These are phyloP conservation scores for Balansia obtecta DNA, from an alignment of 2,329 filamentous ascomycete species.

Conservation along the genomic window DNA sequence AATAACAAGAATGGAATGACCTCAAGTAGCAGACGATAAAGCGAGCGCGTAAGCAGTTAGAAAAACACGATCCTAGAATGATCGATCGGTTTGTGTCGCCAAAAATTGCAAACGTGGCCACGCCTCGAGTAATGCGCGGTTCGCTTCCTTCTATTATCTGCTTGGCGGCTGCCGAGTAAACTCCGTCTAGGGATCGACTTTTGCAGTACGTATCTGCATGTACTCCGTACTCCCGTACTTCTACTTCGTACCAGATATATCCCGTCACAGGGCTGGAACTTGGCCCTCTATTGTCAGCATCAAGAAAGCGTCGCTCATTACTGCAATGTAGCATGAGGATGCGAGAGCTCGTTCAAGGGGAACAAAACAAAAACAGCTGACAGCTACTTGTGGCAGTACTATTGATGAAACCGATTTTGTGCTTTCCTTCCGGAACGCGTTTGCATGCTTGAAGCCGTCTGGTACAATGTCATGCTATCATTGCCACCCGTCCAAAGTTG, in stretches of 20 bases:
- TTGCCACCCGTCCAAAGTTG: too few relatives aligned
- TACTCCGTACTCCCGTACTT: too few relatives aligned
- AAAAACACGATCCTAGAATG: too few relatives aligned
- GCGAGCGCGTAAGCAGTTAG: too few relatives aligned
- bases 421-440: background rate
- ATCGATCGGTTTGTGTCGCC: too few relatives aligned
- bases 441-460: background rate
- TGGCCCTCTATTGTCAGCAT: background rate
- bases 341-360: background rate
- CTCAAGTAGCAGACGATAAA: too few relatives aligned
- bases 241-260: too few relatives aligned
- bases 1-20: too few relatives aligned
- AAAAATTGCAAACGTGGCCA: too few relatives aligned
- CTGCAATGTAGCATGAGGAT: background rate
- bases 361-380: background rate
- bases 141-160: too few relatives aligned
- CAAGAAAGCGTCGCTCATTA: background rate
- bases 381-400: background rate
- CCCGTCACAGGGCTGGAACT: background rate
- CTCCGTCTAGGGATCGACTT: background rate
- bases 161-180: background rate
- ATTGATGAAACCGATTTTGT: background rate
- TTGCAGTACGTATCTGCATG: too few relatives aligned
- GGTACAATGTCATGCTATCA: background rate
- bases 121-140: too few relatives aligned